A percentile compares a stretch with the other conserved stretches of the same genome.
Conservation (phyloP, 2,329 filamentous ascomycete species). For the Anisogramma anomala region DNA sequence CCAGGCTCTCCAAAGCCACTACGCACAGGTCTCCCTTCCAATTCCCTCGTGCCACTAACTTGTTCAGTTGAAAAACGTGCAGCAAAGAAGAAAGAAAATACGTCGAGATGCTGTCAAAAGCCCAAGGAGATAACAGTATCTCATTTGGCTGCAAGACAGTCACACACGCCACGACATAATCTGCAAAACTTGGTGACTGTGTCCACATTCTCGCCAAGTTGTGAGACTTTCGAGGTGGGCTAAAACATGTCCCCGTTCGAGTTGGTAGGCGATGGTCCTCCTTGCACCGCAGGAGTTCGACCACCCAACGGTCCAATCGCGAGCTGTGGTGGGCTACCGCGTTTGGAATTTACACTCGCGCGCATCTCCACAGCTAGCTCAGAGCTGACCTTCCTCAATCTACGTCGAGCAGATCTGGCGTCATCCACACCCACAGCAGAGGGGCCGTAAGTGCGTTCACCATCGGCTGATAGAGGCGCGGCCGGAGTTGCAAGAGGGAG, state of each 20-base stretch:
- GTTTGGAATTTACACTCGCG: conserved; percentile 15
- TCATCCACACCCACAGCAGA: conserved; percentile 31
- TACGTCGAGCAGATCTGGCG: conserved; percentile 25
- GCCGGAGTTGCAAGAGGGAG: conserved; percentile 19
- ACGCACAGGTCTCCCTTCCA: neutral
- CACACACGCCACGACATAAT: too few species aligned
- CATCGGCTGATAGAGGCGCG: conserved; percentile 5
- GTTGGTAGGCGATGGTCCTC: conserved; percentile 17
- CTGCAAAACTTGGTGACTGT: too few species aligned
- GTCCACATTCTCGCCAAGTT: too few species aligned
- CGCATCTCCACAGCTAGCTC: conserved; percentile 24
- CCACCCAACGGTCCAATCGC: conserved; percentile 24
- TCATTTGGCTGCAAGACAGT: too few species aligned
- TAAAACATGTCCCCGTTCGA: conserved; percentile 27
- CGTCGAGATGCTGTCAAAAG: too few species aligned
- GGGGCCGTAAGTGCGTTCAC: conserved; percentile 20
- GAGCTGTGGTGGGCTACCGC: conserved; percentile 20
- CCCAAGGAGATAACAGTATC: too few species aligned
- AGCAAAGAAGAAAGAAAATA: too few species aligned
- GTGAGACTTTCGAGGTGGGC: neutral
- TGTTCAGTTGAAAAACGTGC: neutral
- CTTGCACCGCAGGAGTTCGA: conserved; percentile 24
- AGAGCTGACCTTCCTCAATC: conserved; percentile 32
- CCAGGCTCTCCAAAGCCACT: neutral
- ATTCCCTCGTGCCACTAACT: neutral